A percentile compares a stretch with the other conserved stretches of the same genome.
These are phyloP conservation scores for Mycena haematopus DNA, from an alignment of 768 basidiomycete species.

Conservation along the genomic window DNA sequence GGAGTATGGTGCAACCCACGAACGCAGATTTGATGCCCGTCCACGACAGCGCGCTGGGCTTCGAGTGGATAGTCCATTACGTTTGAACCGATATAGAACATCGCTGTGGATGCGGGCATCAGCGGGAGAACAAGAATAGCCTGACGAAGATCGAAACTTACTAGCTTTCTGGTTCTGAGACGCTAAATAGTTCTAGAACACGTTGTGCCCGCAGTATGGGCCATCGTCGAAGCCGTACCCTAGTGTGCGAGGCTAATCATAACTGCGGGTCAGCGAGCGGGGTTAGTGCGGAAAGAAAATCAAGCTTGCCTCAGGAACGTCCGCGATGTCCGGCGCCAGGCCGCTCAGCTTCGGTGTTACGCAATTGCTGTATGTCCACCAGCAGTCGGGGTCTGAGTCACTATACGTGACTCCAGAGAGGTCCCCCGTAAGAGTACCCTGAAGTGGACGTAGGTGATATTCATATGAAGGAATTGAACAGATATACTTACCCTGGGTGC, in stretches of 20 bases:
- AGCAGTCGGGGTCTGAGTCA: slow-evolving; percentile 44
- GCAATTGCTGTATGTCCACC: slow-evolving; percentile 40
- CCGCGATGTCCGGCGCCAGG: slow-evolving; percentile 35
- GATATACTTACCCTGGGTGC: neutral
- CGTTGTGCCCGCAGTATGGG: slow-evolving; percentile 69
- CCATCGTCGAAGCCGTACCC: slow-evolving; percentile 72
- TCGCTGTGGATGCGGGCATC: slow-evolving; percentile 40
- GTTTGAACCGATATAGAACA: slow-evolving; percentile 68
- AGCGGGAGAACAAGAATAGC: too few species aligned
- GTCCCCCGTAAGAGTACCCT: slow-evolving; percentile 13
- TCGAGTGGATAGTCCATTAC: slow-evolving; percentile 31
- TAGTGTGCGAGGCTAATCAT: slow-evolving; percentile 62
- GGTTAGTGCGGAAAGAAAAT: too few species aligned
- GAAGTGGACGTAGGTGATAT: too few species aligned
- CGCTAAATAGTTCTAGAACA: slow-evolving; percentile 60
- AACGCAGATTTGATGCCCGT: too few species aligned
- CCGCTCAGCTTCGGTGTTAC: slow-evolving; percentile 40
- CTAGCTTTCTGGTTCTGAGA: slow-evolving; percentile 65
- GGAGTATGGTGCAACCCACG: too few species aligned
- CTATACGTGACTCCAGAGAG: too few species aligned
- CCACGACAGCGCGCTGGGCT: too few species aligned
- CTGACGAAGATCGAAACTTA: slow-evolving; percentile 23
- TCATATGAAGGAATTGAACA: too few species aligned
- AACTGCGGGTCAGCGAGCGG: neutral
- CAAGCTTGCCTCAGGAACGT: slow-evolving; percentile 37